These are phyloP conservation scores for Neopestalotiopsis clavispora DNA, from an alignment of 2,329 filamentous ascomycete genomes.

Conservation along the genomic window DNA sequence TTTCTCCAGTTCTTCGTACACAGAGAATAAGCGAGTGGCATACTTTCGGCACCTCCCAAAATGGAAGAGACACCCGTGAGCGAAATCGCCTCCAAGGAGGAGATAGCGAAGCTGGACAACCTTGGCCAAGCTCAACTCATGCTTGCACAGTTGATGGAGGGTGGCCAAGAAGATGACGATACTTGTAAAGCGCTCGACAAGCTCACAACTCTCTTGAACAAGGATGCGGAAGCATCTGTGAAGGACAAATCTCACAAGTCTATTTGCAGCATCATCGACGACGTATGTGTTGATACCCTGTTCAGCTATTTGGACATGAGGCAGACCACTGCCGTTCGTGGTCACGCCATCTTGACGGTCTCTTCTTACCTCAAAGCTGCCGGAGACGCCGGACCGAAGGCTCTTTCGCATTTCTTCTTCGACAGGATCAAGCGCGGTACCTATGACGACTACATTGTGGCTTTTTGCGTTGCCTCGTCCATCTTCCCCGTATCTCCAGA, in stretches of 20 bases:
- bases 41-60: not conserved
- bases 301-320: slow-evolving; percentile 87
- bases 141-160: slow-evolving; percentile 88
- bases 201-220: slow-evolving; percentile 63
- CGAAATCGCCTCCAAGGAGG: slow-evolving; percentile 31
- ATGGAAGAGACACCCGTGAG: slow-evolving; percentile 34
- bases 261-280: slow-evolving; percentile 69
- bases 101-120: slow-evolving; percentile 30
- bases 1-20: no score
- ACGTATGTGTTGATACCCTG: slow-evolving; percentile 81
- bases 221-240: slow-evolving; percentile 53
- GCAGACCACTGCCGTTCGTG: slow-evolving; percentile 73
- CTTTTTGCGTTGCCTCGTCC: slow-evolving; percentile 89
- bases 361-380: slow-evolving; percentile 84
- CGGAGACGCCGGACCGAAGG: slow-evolving; percentile 70
- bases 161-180: slow-evolving; percentile 80
- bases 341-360: slow-evolving; percentile 80
- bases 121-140: slow-evolving; percentile 74
- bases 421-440: slow-evolving; percentile 73
- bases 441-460: slow-evolving; percentile 86
- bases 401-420: slow-evolving; percentile 77
- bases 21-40: not conserved
- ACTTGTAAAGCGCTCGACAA: slow-evolving; percentile 63
- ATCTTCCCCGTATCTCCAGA: slow-evolving; percentile 86
- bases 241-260: slow-evolving; percentile 48